Evolutionary conservation across 768 basidiomycete species (phyloP), one percentile per base, ranked within the genome.

Genomic region (Lactarius trivialis): DNA sequence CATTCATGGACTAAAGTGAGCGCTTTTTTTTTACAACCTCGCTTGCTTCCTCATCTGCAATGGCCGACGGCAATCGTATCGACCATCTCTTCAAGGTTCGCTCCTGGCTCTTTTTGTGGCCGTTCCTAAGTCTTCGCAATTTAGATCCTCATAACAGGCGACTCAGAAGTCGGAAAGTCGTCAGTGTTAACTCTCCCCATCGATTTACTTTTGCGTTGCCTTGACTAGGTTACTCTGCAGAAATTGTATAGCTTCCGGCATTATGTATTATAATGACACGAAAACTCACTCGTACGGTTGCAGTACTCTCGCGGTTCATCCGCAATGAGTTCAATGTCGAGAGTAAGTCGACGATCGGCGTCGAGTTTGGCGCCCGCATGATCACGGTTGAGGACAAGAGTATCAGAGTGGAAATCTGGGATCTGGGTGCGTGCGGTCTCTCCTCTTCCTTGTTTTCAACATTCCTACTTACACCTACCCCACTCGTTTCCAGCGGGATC

Each of bases 111-210:
- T 58, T n/a, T n/a, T 45, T 32, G 12, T 54, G 14, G 12, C 19
- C 39, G 19, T 26, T 21, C 41, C 63, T 11, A 24, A 21, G 45
- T n/a, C n/a, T n/a, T n/a, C n/a, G 21, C 21, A 24, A 14, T 56
- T 43, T 64, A 98, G 96, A 91, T 98, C 70, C 95, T 99, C 70
- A 84, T 99, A 66, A 98, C 98, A 78, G 96, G 96, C 73, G 96
- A 99, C 77, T 95, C 94, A 65, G 97, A 95, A 65, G 96, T 99
- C 73, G 96, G 96, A 74, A 99, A 99, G 84, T 96, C 93, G 95
- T 98, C 78, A 75, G 94, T 89, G 69, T 70, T 70, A 7, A 6
- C 9, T 37, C 19, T 58, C 49, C n/a, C n/a, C n/a, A n/a, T n/a
- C n/a, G n/a, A n/a, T n/a, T 55, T 58, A 36, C 24, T 24, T 24